Evolutionary conservation across 805 yeast genomes (phyloP).

Genomic region (Spathaspora sp.): DNA sequence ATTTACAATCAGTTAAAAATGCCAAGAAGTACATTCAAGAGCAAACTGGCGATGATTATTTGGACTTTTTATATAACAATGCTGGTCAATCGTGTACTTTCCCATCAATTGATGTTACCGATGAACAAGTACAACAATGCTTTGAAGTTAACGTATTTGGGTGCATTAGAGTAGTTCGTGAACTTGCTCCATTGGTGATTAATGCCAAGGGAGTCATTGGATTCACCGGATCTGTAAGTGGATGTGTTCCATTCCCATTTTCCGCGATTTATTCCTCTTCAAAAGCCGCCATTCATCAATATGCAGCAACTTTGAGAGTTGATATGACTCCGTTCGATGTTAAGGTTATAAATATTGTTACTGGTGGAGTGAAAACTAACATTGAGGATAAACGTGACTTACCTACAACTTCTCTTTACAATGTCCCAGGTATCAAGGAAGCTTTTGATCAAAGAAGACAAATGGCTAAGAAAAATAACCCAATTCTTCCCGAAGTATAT

Average conservation of each 20-base stretch:
- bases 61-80: constrained; percentile 67
- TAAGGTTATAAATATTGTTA: constrained; percentile 61
- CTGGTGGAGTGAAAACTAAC: constrained; percentile 74
- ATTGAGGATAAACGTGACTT: constrained; percentile 65
- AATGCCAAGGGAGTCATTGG: constrained; percentile 66
- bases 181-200: constrained; percentile 51
- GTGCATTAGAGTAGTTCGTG: constrained; percentile 60
- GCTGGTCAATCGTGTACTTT: constrained; percentile 75
- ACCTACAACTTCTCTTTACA: constrained; percentile 53
- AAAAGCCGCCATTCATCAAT: constrained; percentile 75
- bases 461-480: constrained; percentile 58
- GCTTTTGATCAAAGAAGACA: constrained; percentile 49
- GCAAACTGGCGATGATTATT: constrained; percentile 40
- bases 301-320: constrained; percentile 56
- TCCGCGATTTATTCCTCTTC: constrained; percentile 62
- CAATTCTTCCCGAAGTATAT: constrained; percentile 57
- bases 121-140: constrained; percentile 48
- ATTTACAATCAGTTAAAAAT: constrained; percentile 41
- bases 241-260: constrained; percentile 66
- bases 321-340: constrained; percentile 75
- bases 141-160: constrained; percentile 70
- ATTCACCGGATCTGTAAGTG: constrained; percentile 73
- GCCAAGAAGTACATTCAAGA: constrained; percentile 40
- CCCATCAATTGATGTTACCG: constrained; percentile 65
- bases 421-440: constrained; percentile 46